phyloP scores from a whole-genome alignment of 345 rosid species.

The Eucalyptus sideroxylon region DNA sequence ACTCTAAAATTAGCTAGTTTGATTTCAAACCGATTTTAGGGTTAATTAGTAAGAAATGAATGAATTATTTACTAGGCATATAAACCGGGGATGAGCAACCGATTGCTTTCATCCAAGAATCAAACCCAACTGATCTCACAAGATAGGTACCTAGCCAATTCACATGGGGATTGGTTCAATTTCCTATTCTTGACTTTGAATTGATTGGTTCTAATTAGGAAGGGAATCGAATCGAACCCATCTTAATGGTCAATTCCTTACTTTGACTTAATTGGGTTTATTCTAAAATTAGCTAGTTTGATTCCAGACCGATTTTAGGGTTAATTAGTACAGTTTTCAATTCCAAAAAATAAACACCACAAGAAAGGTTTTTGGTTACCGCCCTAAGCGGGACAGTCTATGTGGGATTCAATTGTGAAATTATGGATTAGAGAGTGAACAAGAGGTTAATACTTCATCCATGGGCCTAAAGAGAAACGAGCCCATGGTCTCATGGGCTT shows the following conservation, averaged over 20 bases:
- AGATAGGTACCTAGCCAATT: too few relatives aligned
- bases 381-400: not conserved
- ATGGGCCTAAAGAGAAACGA: not conserved
- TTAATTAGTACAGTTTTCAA: too few relatives aligned
- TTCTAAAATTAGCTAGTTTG: not conserved
- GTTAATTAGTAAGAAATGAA: not conserved
- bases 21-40: not conserved
- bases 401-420: not conserved
- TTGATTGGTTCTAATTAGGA: rapidly evolving
- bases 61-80: not conserved
- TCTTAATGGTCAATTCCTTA: rapidly evolving
- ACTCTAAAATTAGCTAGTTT: not conserved
- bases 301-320: not conserved
- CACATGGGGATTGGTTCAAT: not conserved
- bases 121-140: not conserved
- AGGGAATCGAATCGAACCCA: not conserved
- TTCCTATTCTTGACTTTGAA: not conserved
- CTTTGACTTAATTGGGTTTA: not conserved
- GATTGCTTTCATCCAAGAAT: not conserved
- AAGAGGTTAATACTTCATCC: not conserved
- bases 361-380: too few relatives aligned
- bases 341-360: not conserved
- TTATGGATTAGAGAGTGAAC: not conserved
- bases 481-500: not conserved
- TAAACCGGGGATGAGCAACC: not conserved